Base-by-base conservation (phyloP, 2,329 filamentous ascomycete genomes). In the Polychaeton citri region DNA sequence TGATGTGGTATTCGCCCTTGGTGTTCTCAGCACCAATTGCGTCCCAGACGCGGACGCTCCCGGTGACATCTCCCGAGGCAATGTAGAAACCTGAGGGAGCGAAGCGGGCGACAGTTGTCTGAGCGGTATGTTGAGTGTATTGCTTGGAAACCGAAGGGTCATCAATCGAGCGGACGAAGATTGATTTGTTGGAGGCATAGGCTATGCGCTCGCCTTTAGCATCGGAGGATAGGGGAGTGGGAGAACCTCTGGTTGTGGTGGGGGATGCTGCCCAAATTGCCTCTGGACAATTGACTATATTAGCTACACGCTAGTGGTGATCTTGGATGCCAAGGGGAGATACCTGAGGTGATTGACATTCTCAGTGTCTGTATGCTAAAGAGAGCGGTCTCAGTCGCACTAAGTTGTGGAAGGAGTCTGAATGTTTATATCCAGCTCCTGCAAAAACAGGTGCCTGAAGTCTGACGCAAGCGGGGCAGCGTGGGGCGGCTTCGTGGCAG, bases 121-220 rank as follows among this genome's bases (percentile, higher is more conserved):
- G 72, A 32, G 82, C 72, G 32, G 84, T 94, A 65, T 98, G 90
- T 50, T 81, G 79, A 10, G 80, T 92, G 64, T 96, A 98, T 61
- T 98, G 87, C 55, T 81, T 86, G 59, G 79, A 79, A 44, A 80
- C 62, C 46, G 83, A 72, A 35, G 88, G 88, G 57, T 90, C 68
- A 64, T 98, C 88, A 65, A 98, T 94, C 43, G 79, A 87, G 49
- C 90, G 85, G 33, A 98, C 71, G 64, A 95, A 96, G 62, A 98
- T 79, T 43, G 88, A 96, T 69, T 96, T 96, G 54, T 85, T 87
- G 36, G 86, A 88, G 42, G 88, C 85, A 61, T 98, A 98, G 40
- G 85, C 81, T 63, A 98, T 79, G 46, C 84, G 76, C 64, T 95
- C 81, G 46, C 90, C 88, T 61, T 93, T 94, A 43, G 79, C 64